Conservation (phyloP, 192 early-diverging fungal genomes). For the Umbelopsis sp. region DNA sequence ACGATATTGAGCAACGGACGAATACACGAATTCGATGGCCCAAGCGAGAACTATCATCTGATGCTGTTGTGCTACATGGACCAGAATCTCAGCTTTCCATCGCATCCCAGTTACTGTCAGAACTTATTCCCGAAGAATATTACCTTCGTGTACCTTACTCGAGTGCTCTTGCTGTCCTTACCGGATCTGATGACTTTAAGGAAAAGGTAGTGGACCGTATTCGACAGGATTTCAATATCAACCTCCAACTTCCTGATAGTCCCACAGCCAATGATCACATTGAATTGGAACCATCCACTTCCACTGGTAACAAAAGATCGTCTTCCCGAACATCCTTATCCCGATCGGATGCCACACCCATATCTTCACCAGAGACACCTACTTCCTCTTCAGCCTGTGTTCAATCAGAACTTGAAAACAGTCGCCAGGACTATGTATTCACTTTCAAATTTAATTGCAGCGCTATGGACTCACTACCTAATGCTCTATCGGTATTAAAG, state of each 20-base stretch:
- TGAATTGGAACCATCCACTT: background rate
- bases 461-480: slow-evolving; percentile 34
- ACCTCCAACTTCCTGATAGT: slow-evolving; percentile 26
- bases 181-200: slow-evolving; percentile 54
- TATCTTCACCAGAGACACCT: slow-evolving; percentile 16
- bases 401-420: background rate
- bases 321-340: background rate
- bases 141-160: slow-evolving; percentile 55
- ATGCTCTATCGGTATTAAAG: slow-evolving; percentile 34
- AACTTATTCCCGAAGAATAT: slow-evolving; percentile 60
- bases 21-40: slow-evolving; percentile 65
- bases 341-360: background rate
- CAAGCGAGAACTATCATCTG: slow-evolving; percentile 62
- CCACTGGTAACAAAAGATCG: background rate
- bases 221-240: slow-evolving; percentile 47
- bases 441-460: slow-evolving; percentile 40
- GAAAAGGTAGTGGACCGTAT: slow-evolving; percentile 41
- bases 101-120: slow-evolving; percentile 56
- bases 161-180: slow-evolving; percentile 26
- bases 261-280: slow-evolving; percentile 26
- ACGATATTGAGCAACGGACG: slow-evolving; percentile 58
- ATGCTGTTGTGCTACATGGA: slow-evolving; percentile 57
- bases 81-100: slow-evolving; percentile 58
- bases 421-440: slow-evolving; percentile 32
- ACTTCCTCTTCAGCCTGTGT: background rate